Evolutionary conservation across 345 rosid genomes (phyloP).

Genomic region (Sisymbrium irio): DNA sequence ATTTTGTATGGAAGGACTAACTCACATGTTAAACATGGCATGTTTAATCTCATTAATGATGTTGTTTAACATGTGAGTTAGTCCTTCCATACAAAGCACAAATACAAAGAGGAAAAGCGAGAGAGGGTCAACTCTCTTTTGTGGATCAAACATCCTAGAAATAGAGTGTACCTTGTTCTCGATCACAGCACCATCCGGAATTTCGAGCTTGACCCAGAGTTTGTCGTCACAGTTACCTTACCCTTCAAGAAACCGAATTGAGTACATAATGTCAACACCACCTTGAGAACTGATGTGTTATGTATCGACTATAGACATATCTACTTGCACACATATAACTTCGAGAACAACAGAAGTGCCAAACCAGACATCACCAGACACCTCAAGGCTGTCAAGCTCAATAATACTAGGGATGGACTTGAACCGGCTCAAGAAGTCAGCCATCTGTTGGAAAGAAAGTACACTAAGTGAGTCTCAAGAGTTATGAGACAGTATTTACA

Average conservation of each 20-base stretch:
- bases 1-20: no score
- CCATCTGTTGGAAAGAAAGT: slow-evolving; percentile 46
- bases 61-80: no score
- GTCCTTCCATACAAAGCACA: no score
- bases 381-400: slow-evolving; percentile 85
- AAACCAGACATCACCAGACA: slow-evolving; percentile 88
- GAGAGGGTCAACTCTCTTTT: no score
- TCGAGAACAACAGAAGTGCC: slow-evolving; percentile 66
- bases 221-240: slow-evolving; percentile 62
- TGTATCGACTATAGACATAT: not conserved
- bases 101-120: no score
- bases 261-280: not conserved
- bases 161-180: slow-evolving; percentile 63
- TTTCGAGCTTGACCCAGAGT: slow-evolving; percentile 71
- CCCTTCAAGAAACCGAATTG: slow-evolving; percentile 47
- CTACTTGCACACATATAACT: slow-evolving; percentile 50
- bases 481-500: not conserved
- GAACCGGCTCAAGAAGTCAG: slow-evolving; percentile 74
- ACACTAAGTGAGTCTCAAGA: not conserved
- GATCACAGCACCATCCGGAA: slow-evolving; percentile 61
- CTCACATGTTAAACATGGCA: no score
- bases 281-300: not conserved
- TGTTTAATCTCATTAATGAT: no score
- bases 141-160: no score
- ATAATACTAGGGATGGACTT: slow-evolving; percentile 85